Base-by-base conservation (phyloP, 2,329 filamentous ascomycete species). In the Ilyonectria sp. region DNA sequence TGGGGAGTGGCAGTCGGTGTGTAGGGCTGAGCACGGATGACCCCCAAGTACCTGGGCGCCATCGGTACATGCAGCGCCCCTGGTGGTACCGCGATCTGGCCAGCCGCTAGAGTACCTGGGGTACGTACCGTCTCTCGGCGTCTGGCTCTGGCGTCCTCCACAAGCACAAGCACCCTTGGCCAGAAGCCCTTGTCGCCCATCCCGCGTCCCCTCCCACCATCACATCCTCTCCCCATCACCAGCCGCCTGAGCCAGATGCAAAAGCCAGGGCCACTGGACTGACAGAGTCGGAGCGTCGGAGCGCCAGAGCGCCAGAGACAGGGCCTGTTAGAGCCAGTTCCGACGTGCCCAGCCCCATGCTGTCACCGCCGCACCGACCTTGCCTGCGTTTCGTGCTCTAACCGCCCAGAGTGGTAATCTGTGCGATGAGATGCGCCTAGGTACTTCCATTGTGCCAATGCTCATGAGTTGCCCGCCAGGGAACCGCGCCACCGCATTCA, bases 1-100 rank as follows among this genome's bases (percentile, higher is more conserved):
- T 69, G 59, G 57, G 65, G 40, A 63, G 56, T 40, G 63, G 57
- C 69, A 68, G 64, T 66, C 66, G 71, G 67, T 63, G 65, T 70
- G 68, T 76, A 76, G 74, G 74, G 74, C 74, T 76, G 74, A 76
- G 74, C 74, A 74, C 69, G 65, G 73, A 60, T 69, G 63, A 67
- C 49, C 46, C 46, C 33, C 47, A 69, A 40, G 68, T 69, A 63
- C 65, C 46, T 40, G 44, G 33, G 59, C 23, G 17, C 23, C 19
- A 15, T 37, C 49, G 65, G 63, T 73, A 68, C 66, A 61, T 68
- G 58, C 11, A 33, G 19, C 37, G 31, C 23, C 63, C 57, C 40
- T 65, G 23, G 13, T 29, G 46, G 52, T 69, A 73, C 67, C 43
- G 43, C 56, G 55, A 67, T 60, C 50, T 55, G 55, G 53, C 21